Evolutionary conservation across 371 early-diverging fungal genomes (phyloP).

Genomic region (Saksenaea vasiformis): DNA sequence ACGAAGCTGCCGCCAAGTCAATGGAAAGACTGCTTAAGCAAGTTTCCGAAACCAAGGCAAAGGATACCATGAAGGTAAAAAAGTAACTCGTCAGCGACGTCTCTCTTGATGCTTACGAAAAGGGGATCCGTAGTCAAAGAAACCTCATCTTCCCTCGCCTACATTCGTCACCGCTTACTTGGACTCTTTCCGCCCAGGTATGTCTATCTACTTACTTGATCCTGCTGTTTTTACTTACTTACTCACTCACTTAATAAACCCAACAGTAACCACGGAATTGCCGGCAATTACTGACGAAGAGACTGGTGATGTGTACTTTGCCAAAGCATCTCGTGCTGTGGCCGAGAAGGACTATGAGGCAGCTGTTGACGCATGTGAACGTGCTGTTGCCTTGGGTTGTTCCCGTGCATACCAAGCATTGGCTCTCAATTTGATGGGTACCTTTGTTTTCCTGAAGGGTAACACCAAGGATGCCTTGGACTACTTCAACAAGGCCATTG

Average conservation of each 20-base stretch:
- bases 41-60: slow-evolving; percentile 76
- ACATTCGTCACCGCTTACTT: slow-evolving; percentile 91
- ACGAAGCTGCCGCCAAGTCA: slow-evolving; percentile 74
- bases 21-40: slow-evolving; percentile 91
- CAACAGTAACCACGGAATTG: slow-evolving; percentile 33
- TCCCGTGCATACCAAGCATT: slow-evolving; percentile 55
- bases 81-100: neutral
- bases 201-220: no score
- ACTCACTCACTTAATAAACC: no score
- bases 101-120: neutral
- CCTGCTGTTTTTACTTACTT: no score
- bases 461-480: slow-evolving; percentile 72
- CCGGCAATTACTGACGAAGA: slow-evolving; percentile 31
- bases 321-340: slow-evolving; percentile 51
- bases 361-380: slow-evolving; percentile 69
- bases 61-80: slow-evolving; percentile 70
- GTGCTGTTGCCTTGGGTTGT: slow-evolving; percentile 67
- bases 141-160: slow-evolving; percentile 81
- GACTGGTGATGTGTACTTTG: slow-evolving; percentile 52
- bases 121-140: slow-evolving; percentile 36
- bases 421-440: slow-evolving; percentile 84
- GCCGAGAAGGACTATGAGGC: slow-evolving; percentile 63
- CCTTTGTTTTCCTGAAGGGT: slow-evolving; percentile 88
- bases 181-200: slow-evolving; percentile 82
- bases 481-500: slow-evolving; percentile 81